Percentiles rank a stretch among this genome's conserved stretches.
Conservation (phyloP, 305 asterid genomes). For the Fraxinus angustifolia region DNA sequence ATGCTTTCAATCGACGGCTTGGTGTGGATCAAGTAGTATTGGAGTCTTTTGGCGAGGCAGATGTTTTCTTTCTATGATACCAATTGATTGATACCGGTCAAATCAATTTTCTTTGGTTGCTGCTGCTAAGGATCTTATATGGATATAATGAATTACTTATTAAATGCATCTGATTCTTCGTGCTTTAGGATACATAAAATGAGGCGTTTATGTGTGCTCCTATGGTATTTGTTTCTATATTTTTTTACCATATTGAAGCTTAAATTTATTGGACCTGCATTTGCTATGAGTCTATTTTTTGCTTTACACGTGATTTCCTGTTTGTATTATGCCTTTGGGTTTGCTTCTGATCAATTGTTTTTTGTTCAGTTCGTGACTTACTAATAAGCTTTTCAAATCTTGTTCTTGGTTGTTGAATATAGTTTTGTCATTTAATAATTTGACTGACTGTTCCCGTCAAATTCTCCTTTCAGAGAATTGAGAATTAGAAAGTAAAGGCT, state of each 20-base stretch:
- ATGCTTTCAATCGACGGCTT: background rate
- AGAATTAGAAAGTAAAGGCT: constrained; percentile 36
- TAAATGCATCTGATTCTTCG: background rate
- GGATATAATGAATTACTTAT: background rate
- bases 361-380: background rate
- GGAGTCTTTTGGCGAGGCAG: background rate
- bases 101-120: background rate
- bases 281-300: background rate
- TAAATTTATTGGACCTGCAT: background rate
- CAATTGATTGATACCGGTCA: background rate
- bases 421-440: constrained; percentile 11
- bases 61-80: background rate
- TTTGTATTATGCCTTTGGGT: background rate
- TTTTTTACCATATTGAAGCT: background rate
- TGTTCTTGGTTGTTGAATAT: constrained; percentile 11
- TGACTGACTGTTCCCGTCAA: constrained; percentile 25
- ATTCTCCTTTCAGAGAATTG: constrained; percentile 37
- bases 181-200: background rate
- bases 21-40: background rate
- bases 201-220: background rate
- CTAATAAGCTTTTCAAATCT: constrained; percentile 10
- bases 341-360: background rate
- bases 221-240: background rate
- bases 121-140: background rate
- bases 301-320: background rate